Base-by-base conservation (phyloP, 2,329 filamentous ascomycete species). In the Colletotrichum aenigma region DNA sequence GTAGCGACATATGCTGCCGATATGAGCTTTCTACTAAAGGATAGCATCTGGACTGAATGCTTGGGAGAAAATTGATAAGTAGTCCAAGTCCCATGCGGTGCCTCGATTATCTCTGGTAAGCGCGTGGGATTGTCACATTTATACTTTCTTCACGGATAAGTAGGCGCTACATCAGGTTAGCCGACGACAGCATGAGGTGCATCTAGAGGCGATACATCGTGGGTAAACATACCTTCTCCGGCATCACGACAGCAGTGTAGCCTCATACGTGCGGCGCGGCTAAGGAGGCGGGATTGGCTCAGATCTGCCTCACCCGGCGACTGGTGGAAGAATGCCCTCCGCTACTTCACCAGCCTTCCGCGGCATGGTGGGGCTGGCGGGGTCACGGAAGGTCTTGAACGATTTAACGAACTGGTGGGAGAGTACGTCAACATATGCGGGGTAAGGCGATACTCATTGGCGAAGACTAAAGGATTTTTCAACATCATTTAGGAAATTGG, bases 241-340 rank as follows among this genome's bases (percentile, higher is more conserved):
- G n/a, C n/a, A 52, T 4, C 2, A 4, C 6, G 43, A 52, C 6
- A 12, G 43, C 2, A 52, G 43, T 13, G n/a, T 3, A 52, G 43
- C 43, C 43, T 10, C 43, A 52, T 3, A 6, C n/a, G 43, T 21
- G 43, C 43, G n/a, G 43, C 10, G 43, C 43, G 43, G 4, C 43
- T 52, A n/a, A 6, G 10, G 43, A 52, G n/a, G n/a, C 10, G 43
- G n/a, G n/a, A 52, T 52, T n/a, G 43, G 43, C n/a, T 52, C n/a
- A 52, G 43, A 52, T 52, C n/a, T 52, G n/a, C 43, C n/a, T 21
- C 0, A 21, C 43, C n/a, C n/a, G 43, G 43, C 43, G 43, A 52
- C 43, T 52, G 43, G 43, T 52, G 43, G 43, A 52, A 52, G 43
- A 52, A 52, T 52, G 12, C 43, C n/a, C n/a, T 52, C 43, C 43